Base-by-base conservation (phyloP, 495 filamentous ascomycete genomes). In the Lichina pygmaea region DNA sequence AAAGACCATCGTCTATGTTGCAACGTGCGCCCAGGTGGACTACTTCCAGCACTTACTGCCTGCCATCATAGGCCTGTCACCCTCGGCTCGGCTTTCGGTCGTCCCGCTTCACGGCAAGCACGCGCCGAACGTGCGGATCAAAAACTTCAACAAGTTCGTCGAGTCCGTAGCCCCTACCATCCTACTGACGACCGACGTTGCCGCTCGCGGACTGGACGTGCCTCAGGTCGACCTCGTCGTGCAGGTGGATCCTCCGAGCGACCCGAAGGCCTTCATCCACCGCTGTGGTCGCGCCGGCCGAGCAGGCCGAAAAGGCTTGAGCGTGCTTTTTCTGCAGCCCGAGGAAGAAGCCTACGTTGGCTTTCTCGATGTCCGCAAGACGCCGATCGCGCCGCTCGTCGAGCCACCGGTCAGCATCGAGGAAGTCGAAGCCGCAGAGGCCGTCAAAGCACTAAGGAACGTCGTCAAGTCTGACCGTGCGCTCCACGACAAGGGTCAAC, bases 181-280 rank as follows among this genome's bases (percentile, higher is more conserved):
- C 30, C 75, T 97, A 39, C 66, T 97, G 1, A 95, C 83, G 7
- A 86, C 80, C 10, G 81, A 86, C 55, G 78, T 86, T 12, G 78
- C 81, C 10, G 80, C 85, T 24, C 70, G 85, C 43, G 86, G 86
- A 33, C 72, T 97, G 12, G 89, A 97, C 54, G 92, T 97, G 49
- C 89, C 91, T 0, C 77, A 82, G 47, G 84, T 94, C 34, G 91
- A 97, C 58, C 70, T 95, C 7, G 86, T 95, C 33, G 68, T 94
- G 3, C 86, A 95, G 56, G 66, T 94, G 43, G 89, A 97, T 54
- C 78, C 86, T 0, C 89, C 89, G 0, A 77, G 73, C 32, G 86
- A 94, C 55, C 83, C 89, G 0, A 94, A 94, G 58, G 81, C 77
- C 36, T 95, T 94, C 58, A 75, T 97, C 45, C 89, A 97, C 60